These are phyloP conservation scores for Thoreauomyces humboldtii DNA, from an alignment of 192 early-diverging fungal genomes.

Conservation along the genomic window DNA sequence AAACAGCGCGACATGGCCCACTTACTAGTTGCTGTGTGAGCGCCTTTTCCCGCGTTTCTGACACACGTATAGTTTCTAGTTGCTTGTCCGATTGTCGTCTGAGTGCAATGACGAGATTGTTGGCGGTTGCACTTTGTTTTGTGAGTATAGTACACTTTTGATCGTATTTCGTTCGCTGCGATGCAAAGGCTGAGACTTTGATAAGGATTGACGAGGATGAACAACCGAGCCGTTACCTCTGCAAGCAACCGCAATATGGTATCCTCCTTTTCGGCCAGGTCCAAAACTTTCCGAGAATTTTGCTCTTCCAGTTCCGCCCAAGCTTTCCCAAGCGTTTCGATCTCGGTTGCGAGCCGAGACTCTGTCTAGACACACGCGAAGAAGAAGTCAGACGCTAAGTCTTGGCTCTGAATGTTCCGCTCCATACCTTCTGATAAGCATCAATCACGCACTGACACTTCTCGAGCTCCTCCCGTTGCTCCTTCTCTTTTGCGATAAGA, in stretches of 20 bases:
- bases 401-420: neutral
- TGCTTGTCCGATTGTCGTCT: conserved; percentile 79
- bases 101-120: conserved; percentile 64
- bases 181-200: neutral
- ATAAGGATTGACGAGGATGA: neutral
- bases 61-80: conserved; percentile 73
- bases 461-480: neutral
- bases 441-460: neutral
- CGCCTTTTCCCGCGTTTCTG: conserved; percentile 77
- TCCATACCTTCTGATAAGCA: conserved; percentile 6
- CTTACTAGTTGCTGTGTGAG: conserved; percentile 66
- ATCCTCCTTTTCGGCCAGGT: conserved; percentile 75
- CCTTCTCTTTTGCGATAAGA: neutral
- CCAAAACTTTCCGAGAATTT: conserved; percentile 74
- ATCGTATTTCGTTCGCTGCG: conserved; percentile 73
- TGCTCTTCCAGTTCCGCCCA: conserved; percentile 84
- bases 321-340: conserved; percentile 63
- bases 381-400: neutral
- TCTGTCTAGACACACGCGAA: conserved; percentile 47
- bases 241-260: conserved; percentile 72
- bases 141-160: conserved; percentile 75
- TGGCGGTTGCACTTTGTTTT: conserved; percentile 66
- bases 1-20: no score
- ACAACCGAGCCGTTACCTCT: conserved; percentile 53
- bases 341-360: conserved; percentile 53